These are phyloP conservation scores for Fusarium penzigii DNA, from an alignment of 2,329 filamentous ascomycete genomes.

Conservation along the genomic window DNA sequence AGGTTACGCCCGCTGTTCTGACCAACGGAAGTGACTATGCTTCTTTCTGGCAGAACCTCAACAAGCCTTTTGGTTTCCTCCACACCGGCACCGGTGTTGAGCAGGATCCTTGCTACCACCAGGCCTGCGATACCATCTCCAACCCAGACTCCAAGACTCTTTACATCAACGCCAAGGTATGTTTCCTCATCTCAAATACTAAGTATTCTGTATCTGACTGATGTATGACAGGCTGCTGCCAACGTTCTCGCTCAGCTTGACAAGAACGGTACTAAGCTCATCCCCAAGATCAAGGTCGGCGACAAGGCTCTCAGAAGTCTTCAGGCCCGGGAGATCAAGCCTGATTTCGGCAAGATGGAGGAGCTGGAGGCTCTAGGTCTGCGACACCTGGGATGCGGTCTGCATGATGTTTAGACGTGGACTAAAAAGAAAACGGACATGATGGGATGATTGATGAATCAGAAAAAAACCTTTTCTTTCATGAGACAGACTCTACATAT, in stretches of 20 bases:
- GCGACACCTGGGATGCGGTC: slow-evolving; percentile 37
- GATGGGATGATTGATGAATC: too few relatives aligned
- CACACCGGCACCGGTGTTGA: slow-evolving; percentile 24
- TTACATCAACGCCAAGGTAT: slow-evolving; percentile 27
- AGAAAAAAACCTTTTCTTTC: too few relatives aligned
- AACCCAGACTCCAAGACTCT: slow-evolving; percentile 38
- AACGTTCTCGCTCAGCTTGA: slow-evolving; percentile 38
- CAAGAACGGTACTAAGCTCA: slow-evolving; percentile 24
- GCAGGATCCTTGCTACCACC: slow-evolving; percentile 31
- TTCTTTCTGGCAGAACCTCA: slow-evolving; percentile 30
- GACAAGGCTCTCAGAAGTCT: slow-evolving; percentile 12
- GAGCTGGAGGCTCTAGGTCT: slow-evolving; percentile 38
- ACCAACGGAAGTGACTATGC: slow-evolving; percentile 38
- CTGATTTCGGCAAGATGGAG: slow-evolving; percentile 28
- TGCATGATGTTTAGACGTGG: slow-evolving; percentile 11
- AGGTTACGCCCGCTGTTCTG: slow-evolving; percentile 23
- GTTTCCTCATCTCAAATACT: background rate
- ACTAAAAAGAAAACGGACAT: too few relatives aligned
- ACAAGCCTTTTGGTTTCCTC: slow-evolving; percentile 24
- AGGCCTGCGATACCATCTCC: slow-evolving; percentile 39
- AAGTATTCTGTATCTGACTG: background rate
- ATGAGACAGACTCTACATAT: too few relatives aligned
- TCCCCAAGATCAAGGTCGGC: slow-evolving; percentile 26
- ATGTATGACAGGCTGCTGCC: slow-evolving; percentile 42
- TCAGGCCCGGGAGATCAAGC: slow-evolving; percentile 10